Base-by-base conservation (phyloP, 2,329 filamentous ascomycete species). In the Talaromyces albobiverticillius region DNA sequence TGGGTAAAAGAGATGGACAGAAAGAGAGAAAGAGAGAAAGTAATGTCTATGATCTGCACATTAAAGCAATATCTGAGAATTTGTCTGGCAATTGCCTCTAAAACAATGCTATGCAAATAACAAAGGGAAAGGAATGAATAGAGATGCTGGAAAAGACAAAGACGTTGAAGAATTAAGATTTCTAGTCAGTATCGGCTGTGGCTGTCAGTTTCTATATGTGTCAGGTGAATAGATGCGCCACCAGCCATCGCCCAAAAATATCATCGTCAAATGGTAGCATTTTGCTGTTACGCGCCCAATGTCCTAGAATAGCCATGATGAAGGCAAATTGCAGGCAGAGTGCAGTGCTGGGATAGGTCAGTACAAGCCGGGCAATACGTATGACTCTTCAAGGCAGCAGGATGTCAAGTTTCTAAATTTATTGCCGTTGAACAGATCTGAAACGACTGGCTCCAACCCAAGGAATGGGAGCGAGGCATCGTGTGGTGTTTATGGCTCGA, bases 251-350 rank as follows among this genome's bases (percentile, higher is more conserved):
- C 36, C 43, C 42, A 29, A 26, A 13, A 20, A n/a, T n/a, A n/a
- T n/a, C 31, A 29, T 40, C 29, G 18, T 40, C 23, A 53, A 53
- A 22, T 46, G 29, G 46, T 49, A 20, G 32, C 31, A 48, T 53
- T 41, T 29, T 8, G 20, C 49, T n/a, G 59, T 64, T 60, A 71
- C 58, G 67, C 69, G 68, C 68, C 63, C 57, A 34, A 45, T 29
- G 51, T 62, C 62, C 58, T 56, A 63, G 60, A 66, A 64, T 62
- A 65, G 62, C 55, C 47, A 55, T 56, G 50, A 36, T 14, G 46
- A 40, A 61, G 53, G 54, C 60, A 60, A n/a, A n/a, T n/a, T n/a
- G n/a, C n/a, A n/a, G n/a, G n/a, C 64, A 64, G 62, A 63, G 60
- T 60, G 46, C 32, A 40, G 41, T 22, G 36, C n/a, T 41, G 29